These are phyloP conservation scores for Pyrus pyrifolia DNA, from an alignment of 306 rosid species.

Conservation along the genomic window DNA sequence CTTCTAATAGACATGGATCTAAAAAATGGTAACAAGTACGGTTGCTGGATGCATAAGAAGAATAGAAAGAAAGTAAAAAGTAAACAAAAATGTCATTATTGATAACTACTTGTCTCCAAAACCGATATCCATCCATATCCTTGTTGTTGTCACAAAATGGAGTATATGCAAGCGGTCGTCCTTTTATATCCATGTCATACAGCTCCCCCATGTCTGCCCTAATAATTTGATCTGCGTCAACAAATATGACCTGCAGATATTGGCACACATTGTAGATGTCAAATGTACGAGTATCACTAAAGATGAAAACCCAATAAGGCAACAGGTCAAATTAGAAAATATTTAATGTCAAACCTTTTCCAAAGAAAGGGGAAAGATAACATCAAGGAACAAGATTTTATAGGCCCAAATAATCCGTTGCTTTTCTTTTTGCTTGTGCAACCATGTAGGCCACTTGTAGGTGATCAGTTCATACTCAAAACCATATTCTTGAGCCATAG, in stretches of 20 bases:
- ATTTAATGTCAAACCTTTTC: slow-evolving; percentile 63
- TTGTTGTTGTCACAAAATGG: slow-evolving; percentile 95
- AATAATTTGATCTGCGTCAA: slow-evolving; percentile 92
- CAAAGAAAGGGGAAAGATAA: slow-evolving; percentile 93
- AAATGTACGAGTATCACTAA: not conserved
- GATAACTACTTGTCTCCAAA: slow-evolving; percentile 90
- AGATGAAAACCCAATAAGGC: slow-evolving; percentile 18
- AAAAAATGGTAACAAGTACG: not conserved
- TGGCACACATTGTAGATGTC: slow-evolving; percentile 21
- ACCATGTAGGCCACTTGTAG: slow-evolving; percentile 99
- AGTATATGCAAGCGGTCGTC: slow-evolving; percentile 90
- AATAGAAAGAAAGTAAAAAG: not conserved
- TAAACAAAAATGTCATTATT: not conserved
- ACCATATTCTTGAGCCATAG: slow-evolving; percentile 89
- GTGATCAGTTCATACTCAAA: slow-evolving; percentile 83
- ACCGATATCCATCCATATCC: slow-evolving; percentile 99
- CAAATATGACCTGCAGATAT: slow-evolving; percentile 84
- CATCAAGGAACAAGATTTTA: slow-evolving; percentile 94
- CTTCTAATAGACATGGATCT: not conserved
- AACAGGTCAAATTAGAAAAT: not conserved
- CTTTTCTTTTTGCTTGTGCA: slow-evolving; percentile 97
- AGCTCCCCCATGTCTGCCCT: slow-evolving; percentile 99
- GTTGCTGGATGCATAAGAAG: slow-evolving; percentile 1
- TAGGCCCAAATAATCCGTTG: slow-evolving; percentile 99
- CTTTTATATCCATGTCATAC: slow-evolving; percentile 93